phyloP scores from a whole-genome alignment of 352 stramenopile species.

The Hyaloperonospora brassicae region DNA sequence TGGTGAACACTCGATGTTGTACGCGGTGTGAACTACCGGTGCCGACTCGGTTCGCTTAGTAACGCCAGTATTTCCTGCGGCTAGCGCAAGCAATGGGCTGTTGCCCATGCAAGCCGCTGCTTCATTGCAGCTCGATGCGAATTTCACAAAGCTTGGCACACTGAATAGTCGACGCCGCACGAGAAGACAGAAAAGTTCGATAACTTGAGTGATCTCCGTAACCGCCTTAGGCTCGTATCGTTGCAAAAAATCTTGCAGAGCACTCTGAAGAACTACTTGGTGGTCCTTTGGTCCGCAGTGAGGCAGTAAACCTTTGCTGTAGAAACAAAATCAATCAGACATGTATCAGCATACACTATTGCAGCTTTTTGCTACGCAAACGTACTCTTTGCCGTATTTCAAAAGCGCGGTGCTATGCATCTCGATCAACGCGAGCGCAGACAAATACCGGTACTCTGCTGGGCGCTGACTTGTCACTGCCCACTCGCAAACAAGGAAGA shows the following conservation, averaged over 20 bases:
- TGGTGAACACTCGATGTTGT: constrained; percentile 81
- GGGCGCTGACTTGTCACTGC: constrained; percentile 72
- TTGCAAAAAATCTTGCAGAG: constrained; percentile 65
- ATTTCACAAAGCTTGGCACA: constrained; percentile 66
- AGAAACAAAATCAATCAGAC: constrained; percentile 3
- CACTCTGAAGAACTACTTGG: constrained; percentile 64
- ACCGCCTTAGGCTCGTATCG: constrained; percentile 70
- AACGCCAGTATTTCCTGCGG: constrained; percentile 17
- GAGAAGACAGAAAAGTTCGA: constrained; percentile 74
- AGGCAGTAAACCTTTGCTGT: constrained; percentile 40
- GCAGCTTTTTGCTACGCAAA: constrained; percentile 3
- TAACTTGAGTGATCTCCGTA: constrained; percentile 71
- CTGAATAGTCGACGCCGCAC: constrained; percentile 66
- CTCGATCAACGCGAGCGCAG: constrained; percentile 67
- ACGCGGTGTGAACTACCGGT: constrained; percentile 60
- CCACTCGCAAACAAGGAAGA: constrained; percentile 81
- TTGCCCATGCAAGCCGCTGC: constrained; percentile 23
- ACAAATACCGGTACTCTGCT: constrained; percentile 76
- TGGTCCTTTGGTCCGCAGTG: constrained; percentile 40
- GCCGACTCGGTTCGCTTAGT: constrained; percentile 30
- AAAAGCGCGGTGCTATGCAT: constrained; percentile 70
- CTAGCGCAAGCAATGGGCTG: constrained; percentile 26
- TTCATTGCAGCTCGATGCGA: constrained; percentile 51
- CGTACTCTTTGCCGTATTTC: constrained; percentile 50
- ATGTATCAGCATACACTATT: constrained; percentile 8